A percentile compares a stretch with the other conserved stretches of the same genome.
phyloP scores from a whole-genome alignment of 345 rosid species.

The Brassica incana region DNA sequence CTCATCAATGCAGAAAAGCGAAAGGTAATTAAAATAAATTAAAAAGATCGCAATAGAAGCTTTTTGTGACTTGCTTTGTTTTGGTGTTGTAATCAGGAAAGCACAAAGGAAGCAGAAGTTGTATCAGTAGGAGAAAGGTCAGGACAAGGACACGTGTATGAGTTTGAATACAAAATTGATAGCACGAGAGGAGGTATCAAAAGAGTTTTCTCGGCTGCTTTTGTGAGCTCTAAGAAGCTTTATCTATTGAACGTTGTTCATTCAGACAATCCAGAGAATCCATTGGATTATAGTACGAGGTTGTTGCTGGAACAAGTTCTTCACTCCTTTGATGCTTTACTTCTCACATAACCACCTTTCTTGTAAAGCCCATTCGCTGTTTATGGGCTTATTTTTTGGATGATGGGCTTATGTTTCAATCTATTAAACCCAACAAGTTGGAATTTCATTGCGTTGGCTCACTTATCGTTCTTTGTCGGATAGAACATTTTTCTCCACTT shows the following conservation, averaged over 20 bases:
- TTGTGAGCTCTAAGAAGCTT: conserved; percentile 75
- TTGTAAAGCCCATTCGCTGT: background rate
- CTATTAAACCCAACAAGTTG: conserved; percentile 5
- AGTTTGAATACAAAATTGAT: conserved; percentile 78
- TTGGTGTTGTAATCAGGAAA: conserved; percentile 53
- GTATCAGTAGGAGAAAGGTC: conserved; percentile 68
- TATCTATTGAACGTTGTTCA: conserved; percentile 70
- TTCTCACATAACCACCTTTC: background rate
- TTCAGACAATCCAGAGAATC: conserved; percentile 73
- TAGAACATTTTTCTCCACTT: background rate
- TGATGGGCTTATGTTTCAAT: background rate
- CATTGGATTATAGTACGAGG: conserved; percentile 63
- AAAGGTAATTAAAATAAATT: conserved; percentile 43
- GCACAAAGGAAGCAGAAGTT: conserved; percentile 75
- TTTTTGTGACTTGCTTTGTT: background rate
- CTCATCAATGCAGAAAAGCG: conserved; percentile 87
- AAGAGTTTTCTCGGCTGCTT: conserved; percentile 82
- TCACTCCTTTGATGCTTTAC: conserved; percentile 64
- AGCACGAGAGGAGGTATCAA: conserved; percentile 86
- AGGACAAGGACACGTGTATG: conserved; percentile 70
- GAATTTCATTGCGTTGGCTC: background rate
- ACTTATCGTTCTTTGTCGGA: too few species aligned
- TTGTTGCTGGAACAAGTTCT: conserved; percentile 67
- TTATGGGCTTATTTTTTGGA: background rate
- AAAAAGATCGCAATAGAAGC: background rate